phyloP scores from a whole-genome alignment of 2,329 filamentous ascomycete species.

The Ophiognomonia clavigignenti-juglandacearum region DNA sequence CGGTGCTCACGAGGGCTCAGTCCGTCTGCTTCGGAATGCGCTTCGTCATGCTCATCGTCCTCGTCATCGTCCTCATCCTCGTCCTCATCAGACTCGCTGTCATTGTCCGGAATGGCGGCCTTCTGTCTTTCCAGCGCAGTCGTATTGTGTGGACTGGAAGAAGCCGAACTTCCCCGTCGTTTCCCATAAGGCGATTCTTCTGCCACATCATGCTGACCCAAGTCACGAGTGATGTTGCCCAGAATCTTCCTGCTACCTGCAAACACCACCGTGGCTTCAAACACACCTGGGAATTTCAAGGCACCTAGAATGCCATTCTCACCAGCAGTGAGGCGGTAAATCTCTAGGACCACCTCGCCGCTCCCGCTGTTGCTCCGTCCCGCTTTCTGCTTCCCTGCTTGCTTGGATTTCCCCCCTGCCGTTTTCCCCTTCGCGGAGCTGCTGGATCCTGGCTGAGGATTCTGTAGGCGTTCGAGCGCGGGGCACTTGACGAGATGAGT shows the following conservation, averaged over 20 bases:
- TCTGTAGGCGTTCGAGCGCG: constrained; percentile 6
- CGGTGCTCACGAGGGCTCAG: too few species aligned
- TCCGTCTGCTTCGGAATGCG: constrained; percentile 7
- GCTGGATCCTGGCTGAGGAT: neutral
- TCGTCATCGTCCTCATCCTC: neutral
- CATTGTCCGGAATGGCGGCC: too few species aligned
- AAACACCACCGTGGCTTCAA: constrained; percentile 18
- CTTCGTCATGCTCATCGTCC: neutral
- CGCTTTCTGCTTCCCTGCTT: neutral
- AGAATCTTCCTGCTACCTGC: constrained; percentile 19
- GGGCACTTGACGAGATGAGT: constrained; percentile 18
- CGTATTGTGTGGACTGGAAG: neutral
- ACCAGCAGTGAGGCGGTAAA: constrained; percentile 19
- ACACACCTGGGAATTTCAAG: constrained; percentile 4
- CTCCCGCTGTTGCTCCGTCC: neutral
- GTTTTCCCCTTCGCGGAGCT: neutral
- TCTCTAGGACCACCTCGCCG: constrained; percentile 16
- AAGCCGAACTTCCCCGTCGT: neutral
- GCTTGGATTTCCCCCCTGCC: constrained; percentile 1
- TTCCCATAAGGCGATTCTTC: neutral
- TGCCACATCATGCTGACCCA: constrained; percentile 2
- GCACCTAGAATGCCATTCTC: constrained; percentile 19
- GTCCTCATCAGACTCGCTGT: neutral
- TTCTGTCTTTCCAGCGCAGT: neutral
- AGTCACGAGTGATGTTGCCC: constrained; percentile 7